Conservation (phyloP, 352 stramenopile genomes). For the Plasmopara halstedii region DNA sequence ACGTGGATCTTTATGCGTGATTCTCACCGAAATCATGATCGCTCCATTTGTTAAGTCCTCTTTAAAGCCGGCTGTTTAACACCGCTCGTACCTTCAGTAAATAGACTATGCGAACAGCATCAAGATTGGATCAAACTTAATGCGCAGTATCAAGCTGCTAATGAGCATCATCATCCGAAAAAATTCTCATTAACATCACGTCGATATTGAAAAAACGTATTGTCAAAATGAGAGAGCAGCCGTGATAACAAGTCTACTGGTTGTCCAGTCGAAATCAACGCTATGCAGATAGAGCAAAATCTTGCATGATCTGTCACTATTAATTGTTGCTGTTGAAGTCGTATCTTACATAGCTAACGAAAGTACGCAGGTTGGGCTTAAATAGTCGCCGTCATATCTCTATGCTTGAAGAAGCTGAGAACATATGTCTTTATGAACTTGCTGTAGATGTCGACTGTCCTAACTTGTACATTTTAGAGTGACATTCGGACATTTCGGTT, state of each 20-base stretch:
- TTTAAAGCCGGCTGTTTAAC: background rate
- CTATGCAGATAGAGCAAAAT: background rate
- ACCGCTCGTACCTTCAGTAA: background rate
- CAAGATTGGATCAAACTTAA: background rate
- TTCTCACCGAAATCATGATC: background rate
- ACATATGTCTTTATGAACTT: background rate
- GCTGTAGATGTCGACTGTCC: background rate
- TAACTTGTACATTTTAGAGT: background rate
- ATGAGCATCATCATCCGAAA: background rate
- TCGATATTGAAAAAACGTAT: background rate
- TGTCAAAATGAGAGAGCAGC: background rate
- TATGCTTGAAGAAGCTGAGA: background rate
- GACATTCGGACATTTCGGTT: background rate
- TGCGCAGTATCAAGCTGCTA: background rate
- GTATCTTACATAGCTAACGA: background rate
- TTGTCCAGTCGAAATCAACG: background rate
- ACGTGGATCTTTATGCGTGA: background rate
- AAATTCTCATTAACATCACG: background rate
- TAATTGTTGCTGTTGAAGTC: background rate
- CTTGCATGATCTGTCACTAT: background rate
- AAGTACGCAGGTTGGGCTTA: background rate
- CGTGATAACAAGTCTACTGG: too few relatives aligned
- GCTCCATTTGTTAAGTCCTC: background rate
- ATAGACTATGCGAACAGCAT: background rate
- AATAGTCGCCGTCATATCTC: background rate